Base-by-base conservation (phyloP, 768 basidiomycete genomes). In the Leccinum ochraceum region DNA sequence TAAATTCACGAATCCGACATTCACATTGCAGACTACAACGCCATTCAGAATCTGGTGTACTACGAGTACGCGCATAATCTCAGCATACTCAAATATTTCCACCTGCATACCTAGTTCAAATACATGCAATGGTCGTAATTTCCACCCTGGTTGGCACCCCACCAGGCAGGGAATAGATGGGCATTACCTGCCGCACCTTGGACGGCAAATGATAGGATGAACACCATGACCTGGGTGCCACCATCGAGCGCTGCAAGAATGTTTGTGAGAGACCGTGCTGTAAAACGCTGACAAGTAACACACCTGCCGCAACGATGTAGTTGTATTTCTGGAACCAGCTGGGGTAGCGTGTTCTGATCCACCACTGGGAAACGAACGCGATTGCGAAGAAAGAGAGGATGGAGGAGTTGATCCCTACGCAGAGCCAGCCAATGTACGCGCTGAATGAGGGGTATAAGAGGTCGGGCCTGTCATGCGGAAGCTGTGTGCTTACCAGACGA, bases 131-230 rank as follows among this genome's bases (percentile, higher is more conserved):
- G 73, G 49, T 73, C 71, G 28, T 72, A 76, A 66, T 79, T 75
- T 65, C 81, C 82, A 39, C 66, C 68, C 59, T 84, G 82, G 66
- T 85, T 83, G 9, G 83, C 83, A 17, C 82, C 82, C 84, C 82
- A 84, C 84, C 84, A 84, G 57, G 76, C 59, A 17, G 83, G 81
- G 72, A 84, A 85, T 24, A 81, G 63, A 63, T 83, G 80, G 1
- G 81, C 66, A 2, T 70, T 67, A 9, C 84, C 83, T 3, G 79
- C 75, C 7, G 79, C 83, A 14, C 85, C 85, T 60, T 80, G 79
- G 0, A 85, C 81, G 0, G 82, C 75, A 59, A 77, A 79, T 0
- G 83, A 81, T 14, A 81, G 69, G 30, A 85, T 77, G 64, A 84
- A 83, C n/a, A 82, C 78, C 81, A 85, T 83, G 32, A 85, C 81